Conservation (phyloP, 2,329 filamentous ascomycete genomes). For the Cyphellophora attinorum region DNA sequence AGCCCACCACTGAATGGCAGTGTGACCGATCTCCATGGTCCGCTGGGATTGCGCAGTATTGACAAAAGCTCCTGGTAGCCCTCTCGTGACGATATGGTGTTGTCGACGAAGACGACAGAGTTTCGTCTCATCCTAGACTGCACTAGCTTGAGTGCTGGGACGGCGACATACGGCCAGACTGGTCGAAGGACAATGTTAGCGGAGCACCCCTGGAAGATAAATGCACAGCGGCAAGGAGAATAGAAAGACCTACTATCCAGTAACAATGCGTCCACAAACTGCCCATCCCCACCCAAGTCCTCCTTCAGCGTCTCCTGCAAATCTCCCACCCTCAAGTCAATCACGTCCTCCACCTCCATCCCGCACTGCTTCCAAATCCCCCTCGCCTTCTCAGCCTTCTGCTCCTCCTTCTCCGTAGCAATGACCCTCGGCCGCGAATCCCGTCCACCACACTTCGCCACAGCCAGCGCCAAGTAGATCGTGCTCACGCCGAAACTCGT, state of each 20-base stretch:
- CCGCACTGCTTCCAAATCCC: slow-evolving; percentile 28
- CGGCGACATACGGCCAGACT: slow-evolving; percentile 31
- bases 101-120: slow-evolving; percentile 30
- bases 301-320: slow-evolving; percentile 28
- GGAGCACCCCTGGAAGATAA: neutral
- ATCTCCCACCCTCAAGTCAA: slow-evolving; percentile 32
- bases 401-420: slow-evolving; percentile 28
- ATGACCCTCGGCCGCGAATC: slow-evolving; percentile 28
- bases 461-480: slow-evolving; percentile 33
- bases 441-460: slow-evolving; percentile 19
- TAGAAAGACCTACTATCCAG: slow-evolving; percentile 21
- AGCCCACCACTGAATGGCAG: slow-evolving; percentile 41
- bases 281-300: slow-evolving; percentile 13
- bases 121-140: slow-evolving; percentile 25
- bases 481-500: slow-evolving; percentile 34
- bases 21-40: slow-evolving; percentile 41
- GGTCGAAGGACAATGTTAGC: neutral
- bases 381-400: slow-evolving; percentile 24
- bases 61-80: slow-evolving; percentile 25
- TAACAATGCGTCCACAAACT: slow-evolving; percentile 28
- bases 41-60: slow-evolving; percentile 27
- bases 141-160: slow-evolving; percentile 28
- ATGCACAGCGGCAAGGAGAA: slow-evolving; percentile 1
- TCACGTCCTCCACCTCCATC: slow-evolving; percentile 20
- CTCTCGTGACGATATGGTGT: slow-evolving; percentile 21